Evolutionary conservation across 306 rosid species (phyloP).

Genomic region (Ochetophila trinervis): DNA sequence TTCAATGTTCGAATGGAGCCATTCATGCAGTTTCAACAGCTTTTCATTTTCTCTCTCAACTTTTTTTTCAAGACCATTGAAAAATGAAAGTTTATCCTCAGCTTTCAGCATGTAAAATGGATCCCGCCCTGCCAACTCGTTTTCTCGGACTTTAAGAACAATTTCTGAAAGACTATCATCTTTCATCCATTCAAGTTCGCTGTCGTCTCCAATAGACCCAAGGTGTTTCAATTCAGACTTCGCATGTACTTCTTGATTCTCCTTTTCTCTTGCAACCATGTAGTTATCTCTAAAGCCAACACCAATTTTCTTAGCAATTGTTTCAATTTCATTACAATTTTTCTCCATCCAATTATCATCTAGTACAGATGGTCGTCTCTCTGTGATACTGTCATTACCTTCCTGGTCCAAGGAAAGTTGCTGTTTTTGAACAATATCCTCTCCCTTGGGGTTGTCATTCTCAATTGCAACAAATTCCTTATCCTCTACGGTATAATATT

Average conservation of each 20-base stretch:
- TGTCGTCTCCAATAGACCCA: conserved; percentile 43
- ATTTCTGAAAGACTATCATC: conserved; percentile 77
- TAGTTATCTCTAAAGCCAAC: conserved; percentile 76
- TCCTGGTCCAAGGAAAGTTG: conserved; percentile 35
- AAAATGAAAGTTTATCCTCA: conserved; percentile 68
- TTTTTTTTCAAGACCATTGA: conserved; percentile 78
- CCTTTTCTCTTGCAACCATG: conserved; percentile 66
- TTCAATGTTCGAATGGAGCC: conserved; percentile 88
- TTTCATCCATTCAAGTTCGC: conserved; percentile 88
- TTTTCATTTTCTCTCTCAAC: conserved; percentile 71
- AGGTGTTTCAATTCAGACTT: conserved; percentile 39
- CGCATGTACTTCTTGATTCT: conserved; percentile 34
- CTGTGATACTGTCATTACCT: conserved; percentile 30
- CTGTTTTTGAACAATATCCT: conserved; percentile 33
- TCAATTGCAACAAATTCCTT: conserved; percentile 30
- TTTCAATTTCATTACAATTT: conserved; percentile 75
- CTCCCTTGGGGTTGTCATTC: conserved; percentile 31
- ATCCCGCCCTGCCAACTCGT: conserved; percentile 68
- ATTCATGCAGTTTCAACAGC: conserved; percentile 66
- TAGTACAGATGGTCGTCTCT: conserved; percentile 30
- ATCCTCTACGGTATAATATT: conserved; percentile 38
- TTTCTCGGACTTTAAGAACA: conserved; percentile 84
- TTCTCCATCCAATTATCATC: conserved; percentile 67
- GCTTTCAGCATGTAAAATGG: conserved; percentile 67
- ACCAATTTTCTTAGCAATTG: conserved; percentile 67